Base-by-base conservation (phyloP, 768 basidiomycete genomes). In the Mycena haematopus region DNA sequence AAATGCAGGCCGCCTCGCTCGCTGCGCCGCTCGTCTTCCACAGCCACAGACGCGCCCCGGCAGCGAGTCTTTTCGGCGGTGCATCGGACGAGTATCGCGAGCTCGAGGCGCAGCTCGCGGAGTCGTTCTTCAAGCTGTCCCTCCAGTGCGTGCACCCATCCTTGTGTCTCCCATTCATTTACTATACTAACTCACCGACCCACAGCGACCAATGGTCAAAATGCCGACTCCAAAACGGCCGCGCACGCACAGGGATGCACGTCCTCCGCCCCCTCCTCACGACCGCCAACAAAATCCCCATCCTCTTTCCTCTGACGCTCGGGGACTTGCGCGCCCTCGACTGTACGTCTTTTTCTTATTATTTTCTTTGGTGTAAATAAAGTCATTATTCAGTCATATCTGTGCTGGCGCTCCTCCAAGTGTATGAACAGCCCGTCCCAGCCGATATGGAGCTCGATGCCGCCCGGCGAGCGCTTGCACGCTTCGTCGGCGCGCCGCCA, bases 171-270 rank as follows among this genome's bases (percentile, higher is more conserved):
- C 35, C 19, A 1, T 40, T 22, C 6, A 31, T 35, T 15, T 24
- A 15, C 40, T n/a, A 10, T 50, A 27, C 49, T 25, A 2, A 38
- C 47, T 50, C 1, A 31, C 7, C 33, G 17, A 5, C 21, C 6
- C 11, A 15, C 52, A 63, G 62, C 56, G 56, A 63, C 52, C 62
- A 63, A 55, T 58, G 62, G 62, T 58, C 56, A 1, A 53, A 55
- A 52, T 58, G 56, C 46, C 62, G 62, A 21, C 62, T 63, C 14
- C 56, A 63, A 21, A 63, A 63, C 45, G 21, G 56, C 46, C 62
- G 62, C 35, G 62, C 52, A 17, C 44, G 35, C 27, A 10, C 36
- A 10, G 56, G 51, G 15, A 25, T 29, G 38, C 52, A 63, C 52
- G 40, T 53, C 36, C 62, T 63, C 17, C 62, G 56, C 6, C 62